Evolutionary conservation across 345 rosid species (phyloP), one percentile per base, ranked within the genome.

Genomic region (Gossypium bickii): DNA sequence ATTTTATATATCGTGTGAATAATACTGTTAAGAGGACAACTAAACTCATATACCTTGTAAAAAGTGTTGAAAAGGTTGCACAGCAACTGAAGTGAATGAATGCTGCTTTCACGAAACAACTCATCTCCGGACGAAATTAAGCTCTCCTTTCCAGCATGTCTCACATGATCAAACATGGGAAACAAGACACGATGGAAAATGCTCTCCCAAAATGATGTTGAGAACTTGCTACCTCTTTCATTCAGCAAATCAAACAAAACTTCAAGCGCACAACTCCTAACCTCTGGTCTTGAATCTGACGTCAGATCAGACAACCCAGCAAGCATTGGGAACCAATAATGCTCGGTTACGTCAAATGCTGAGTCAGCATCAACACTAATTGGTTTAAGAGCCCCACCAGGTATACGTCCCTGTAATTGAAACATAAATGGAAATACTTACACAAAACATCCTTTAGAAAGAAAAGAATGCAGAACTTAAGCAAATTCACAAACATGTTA

Each of bases 21-120:
- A 20, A 16, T 55, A 44, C 17, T 45, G 78, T 87, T 87, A 77
- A 85, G 85, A 49, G 84, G 86, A 78, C 27, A 16, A 16, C 20
- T 20, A 57, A 47, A 24, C 67, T n/a, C 45, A 7, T 83, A 16
- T 80, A 85, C 87, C 87, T 80, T 85, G 80, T 85, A 85, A 77
- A 85, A 85, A 27, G 87, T 85, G 85, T 93, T 95, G 81, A 95
- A 95, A 67, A 95, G 97, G 85, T 93, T 91, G 92, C 98, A 95
- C 59, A 95, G 90, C 80, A 93, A 81, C 86, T 82, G 87, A 67
- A 85, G 87, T 10, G 94, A 88, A 79, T 90, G 94, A 76, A 87
- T 82, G 76, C 94, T 88, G 64, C 87, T 88, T 83, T 90, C 94
- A 67, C 89, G 89, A 78, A 88, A 81, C 90, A 88, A 88, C 70